Evolutionary conservation across 1,284 basidiomycete genomes (phyloP).

Genomic region (Boletus smithii): DNA sequence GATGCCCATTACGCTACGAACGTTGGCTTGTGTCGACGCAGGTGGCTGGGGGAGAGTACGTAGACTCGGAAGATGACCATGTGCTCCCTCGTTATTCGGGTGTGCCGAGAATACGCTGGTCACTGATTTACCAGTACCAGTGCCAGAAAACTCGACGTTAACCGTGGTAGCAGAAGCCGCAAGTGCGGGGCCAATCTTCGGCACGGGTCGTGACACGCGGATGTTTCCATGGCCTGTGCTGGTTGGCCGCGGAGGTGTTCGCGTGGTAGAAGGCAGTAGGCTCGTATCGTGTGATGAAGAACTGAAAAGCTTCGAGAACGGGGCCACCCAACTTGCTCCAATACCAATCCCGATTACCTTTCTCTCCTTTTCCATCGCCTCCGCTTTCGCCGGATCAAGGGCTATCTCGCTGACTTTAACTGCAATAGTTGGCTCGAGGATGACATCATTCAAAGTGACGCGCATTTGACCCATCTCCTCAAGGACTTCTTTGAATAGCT

Average conservation of each 20-base stretch:
- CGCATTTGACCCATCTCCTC: conserved; percentile 82
- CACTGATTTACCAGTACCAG: conserved; percentile 71
- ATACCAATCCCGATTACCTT: conserved; percentile 24
- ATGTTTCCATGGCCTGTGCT: conserved; percentile 22
- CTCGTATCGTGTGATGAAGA: conserved; percentile 22
- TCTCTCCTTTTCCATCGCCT: conserved; percentile 38
- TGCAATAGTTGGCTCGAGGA: conserved; percentile 82
- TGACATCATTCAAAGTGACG: conserved; percentile 83
- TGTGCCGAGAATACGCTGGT: conserved; percentile 50
- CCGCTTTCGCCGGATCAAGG: conserved; percentile 60
- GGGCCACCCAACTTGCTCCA: conserved; percentile 71
- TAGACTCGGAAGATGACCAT: conserved; percentile 20
- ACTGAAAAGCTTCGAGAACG: conserved; percentile 73
- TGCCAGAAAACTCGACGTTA: conserved; percentile 87
- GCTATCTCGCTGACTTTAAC: conserved; percentile 67
- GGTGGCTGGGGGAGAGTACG: conserved; percentile 19
- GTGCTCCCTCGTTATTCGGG: conserved; percentile 23
- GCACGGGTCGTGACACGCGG: conserved; percentile 43
- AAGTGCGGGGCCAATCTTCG: conserved; percentile 78
- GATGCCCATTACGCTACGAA: conserved; percentile 62
- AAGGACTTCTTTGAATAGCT: conserved; percentile 83
- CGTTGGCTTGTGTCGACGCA: conserved; percentile 23
- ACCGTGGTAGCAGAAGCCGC: conserved; percentile 86
- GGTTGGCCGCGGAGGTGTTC: conserved; percentile 20
- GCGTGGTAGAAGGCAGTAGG: conserved; percentile 15